These are phyloP conservation scores for Cubamyces sp. DNA, from an alignment of 768 basidiomycete species.

Conservation along the genomic window DNA sequence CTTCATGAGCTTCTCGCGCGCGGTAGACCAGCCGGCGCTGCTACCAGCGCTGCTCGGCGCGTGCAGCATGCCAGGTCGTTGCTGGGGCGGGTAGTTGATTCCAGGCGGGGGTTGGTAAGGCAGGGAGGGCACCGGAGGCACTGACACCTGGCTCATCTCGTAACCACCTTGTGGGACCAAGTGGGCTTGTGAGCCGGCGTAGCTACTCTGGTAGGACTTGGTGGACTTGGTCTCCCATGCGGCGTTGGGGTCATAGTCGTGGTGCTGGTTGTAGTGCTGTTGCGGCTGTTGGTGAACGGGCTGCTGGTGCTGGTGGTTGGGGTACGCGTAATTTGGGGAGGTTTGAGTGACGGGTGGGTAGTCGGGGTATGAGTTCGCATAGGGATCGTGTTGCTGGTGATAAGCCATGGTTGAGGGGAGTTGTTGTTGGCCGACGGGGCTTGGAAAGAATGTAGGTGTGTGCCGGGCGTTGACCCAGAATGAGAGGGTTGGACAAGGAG, in stretches of 20 bases:
- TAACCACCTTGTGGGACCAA: slow-evolving; percentile 55
- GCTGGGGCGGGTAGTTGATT: slow-evolving; percentile 64
- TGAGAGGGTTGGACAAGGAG: slow-evolving; percentile 18
- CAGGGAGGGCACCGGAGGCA: slow-evolving; percentile 59
- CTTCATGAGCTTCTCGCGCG: slow-evolving; percentile 82
- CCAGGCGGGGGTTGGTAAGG: slow-evolving; percentile 44
- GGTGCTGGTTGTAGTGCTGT: slow-evolving; percentile 24
- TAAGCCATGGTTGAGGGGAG: slow-evolving; percentile 33
- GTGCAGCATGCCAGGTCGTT: slow-evolving; percentile 52
- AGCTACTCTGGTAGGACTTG: slow-evolving; percentile 67
- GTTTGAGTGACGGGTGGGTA: slow-evolving; percentile 20
- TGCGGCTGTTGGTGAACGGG: slow-evolving; percentile 14
- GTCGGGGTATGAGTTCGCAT: slow-evolving; percentile 28
- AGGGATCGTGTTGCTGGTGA: slow-evolving; percentile 34
- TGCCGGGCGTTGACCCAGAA: slow-evolving; percentile 8
- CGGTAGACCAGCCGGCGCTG: slow-evolving; percentile 63
- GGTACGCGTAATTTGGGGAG: slow-evolving; percentile 26
- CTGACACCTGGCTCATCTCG: slow-evolving; percentile 55
- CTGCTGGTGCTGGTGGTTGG: slow-evolving; percentile 21
- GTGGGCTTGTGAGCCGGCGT: slow-evolving; percentile 72
- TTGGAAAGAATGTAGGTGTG: slow-evolving; percentile 1
- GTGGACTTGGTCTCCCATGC: slow-evolving; percentile 54
- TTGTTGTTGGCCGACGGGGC: not conserved
- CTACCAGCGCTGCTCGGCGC: slow-evolving; percentile 54
- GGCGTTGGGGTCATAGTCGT: slow-evolving; percentile 30